Evolutionary conservation across 345 rosid species (phyloP).

Genomic region (Reutealis trisperma): DNA sequence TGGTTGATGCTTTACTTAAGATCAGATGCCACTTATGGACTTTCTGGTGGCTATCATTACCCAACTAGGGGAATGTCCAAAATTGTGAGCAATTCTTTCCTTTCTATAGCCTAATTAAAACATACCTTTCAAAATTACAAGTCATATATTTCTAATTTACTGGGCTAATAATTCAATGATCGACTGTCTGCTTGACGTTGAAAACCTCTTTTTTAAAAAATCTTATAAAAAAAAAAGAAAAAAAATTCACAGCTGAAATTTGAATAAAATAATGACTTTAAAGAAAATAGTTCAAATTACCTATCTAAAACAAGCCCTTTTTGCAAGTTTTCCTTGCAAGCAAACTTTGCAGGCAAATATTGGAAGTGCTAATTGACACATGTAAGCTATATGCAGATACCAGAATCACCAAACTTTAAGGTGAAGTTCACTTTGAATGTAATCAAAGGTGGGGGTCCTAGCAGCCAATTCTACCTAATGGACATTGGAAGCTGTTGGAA

Average conservation of each 20-base stretch:
- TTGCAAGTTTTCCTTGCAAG: conserved; percentile 3
- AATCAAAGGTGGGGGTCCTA: conserved; percentile 27
- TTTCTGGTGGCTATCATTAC: conserved; percentile 37
- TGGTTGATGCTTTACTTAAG: conserved; percentile 40
- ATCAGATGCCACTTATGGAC: conserved; percentile 26
- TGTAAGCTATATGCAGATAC: conserved; percentile 18
- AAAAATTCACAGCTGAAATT: no score
- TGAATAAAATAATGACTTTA: not conserved
- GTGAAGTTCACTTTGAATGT: conserved; percentile 32
- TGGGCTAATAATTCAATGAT: no score
- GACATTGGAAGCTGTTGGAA: conserved; percentile 38
- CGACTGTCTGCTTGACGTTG: no score
- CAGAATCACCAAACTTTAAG: conserved; percentile 35
- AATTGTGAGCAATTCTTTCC: conserved; percentile 19
- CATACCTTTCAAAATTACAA: not conserved
- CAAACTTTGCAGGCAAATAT: not conserved
- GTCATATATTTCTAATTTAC: not conserved
- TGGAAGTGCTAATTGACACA: not conserved
- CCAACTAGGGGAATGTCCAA: conserved; percentile 33
- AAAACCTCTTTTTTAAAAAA: no score
- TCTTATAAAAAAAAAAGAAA: no score
- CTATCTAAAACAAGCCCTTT: not conserved
- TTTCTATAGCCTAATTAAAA: not conserved
- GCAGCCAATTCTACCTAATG: conserved; percentile 33
- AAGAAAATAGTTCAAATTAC: not conserved